These are phyloP conservation scores for Diplodia corticola DNA, from an alignment of 2,329 filamentous ascomycete species.

Conservation along the genomic window DNA sequence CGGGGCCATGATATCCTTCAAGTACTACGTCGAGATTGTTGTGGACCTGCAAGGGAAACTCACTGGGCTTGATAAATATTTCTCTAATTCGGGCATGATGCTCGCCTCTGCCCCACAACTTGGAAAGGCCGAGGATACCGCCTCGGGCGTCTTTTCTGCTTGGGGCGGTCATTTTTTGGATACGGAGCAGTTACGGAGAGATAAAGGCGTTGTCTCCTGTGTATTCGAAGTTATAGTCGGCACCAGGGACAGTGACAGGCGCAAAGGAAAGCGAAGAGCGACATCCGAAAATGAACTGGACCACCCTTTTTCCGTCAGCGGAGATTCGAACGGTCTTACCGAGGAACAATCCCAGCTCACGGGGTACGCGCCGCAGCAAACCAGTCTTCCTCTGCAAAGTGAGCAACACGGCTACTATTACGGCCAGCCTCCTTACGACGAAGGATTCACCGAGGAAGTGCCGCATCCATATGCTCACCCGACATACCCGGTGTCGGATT, in stretches of 20 bases:
- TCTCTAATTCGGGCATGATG: conserved; percentile 57
- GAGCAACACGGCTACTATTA: conserved; percentile 32
- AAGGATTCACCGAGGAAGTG: conserved; percentile 21
- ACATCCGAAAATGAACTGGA: conserved; percentile 26
- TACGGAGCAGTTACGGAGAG: conserved; percentile 79
- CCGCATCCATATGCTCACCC: conserved; percentile 23
- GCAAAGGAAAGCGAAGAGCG: conserved; percentile 49
- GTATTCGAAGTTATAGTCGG: conserved; percentile 86
- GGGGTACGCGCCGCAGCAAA: not conserved
- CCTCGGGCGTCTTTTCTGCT: conserved; percentile 49
- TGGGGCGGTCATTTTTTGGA: conserved; percentile 75
- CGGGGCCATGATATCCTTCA: conserved; percentile 92
- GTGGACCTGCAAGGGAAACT: conserved; percentile 89
- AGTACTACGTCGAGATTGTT: conserved; percentile 89
- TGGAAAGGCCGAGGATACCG: conserved; percentile 35
- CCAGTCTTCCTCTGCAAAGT: not conserved
- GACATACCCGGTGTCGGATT: conserved; percentile 11
- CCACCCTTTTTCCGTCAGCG: not conserved
- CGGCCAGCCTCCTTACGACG: conserved; percentile 24
- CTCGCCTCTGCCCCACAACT: conserved; percentile 40
- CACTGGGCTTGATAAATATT: conserved; percentile 68
- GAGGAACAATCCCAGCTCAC: conserved; percentile 24
- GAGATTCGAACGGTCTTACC: not conserved
- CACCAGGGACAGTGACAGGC: conserved; percentile 70
- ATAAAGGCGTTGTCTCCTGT: conserved; percentile 88